phyloP scores from a whole-genome alignment of 768 basidiomycete genomes.

The Rhizopogon roseolus region DNA sequence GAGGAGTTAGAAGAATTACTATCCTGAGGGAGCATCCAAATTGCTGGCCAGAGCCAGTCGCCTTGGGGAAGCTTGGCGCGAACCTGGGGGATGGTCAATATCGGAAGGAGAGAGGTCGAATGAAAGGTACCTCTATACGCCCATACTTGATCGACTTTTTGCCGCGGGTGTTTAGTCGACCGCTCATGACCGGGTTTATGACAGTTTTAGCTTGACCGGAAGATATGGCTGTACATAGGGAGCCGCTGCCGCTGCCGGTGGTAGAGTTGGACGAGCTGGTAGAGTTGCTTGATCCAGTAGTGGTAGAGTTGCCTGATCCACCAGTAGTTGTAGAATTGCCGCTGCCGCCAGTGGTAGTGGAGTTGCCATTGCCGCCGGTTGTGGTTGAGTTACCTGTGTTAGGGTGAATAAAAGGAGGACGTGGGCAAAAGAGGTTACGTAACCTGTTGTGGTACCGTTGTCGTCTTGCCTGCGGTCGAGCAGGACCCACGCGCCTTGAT shows the following conservation, averaged over 20 bases:
- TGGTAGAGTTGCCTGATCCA: constrained; percentile 17
- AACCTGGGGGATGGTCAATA: constrained; percentile 39
- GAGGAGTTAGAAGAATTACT: constrained; percentile 13
- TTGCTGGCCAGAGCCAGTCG: constrained; percentile 33
- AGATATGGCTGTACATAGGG: constrained; percentile 43
- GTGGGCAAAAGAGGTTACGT: neutral
- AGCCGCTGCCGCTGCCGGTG: constrained; percentile 19
- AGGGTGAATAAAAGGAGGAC: neutral
- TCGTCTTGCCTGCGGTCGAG: constrained; percentile 15
- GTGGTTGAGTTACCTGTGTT: constrained; percentile 2
- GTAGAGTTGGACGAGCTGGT: constrained; percentile 7
- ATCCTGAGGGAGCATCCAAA: constrained; percentile 26
- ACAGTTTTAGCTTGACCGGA: constrained; percentile 26
- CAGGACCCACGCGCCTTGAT: constrained; percentile 21
- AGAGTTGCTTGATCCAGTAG: constrained; percentile 4
- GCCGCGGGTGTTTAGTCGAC: constrained; percentile 47
- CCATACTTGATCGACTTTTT: constrained; percentile 49
- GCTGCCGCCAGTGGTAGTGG: neutral
- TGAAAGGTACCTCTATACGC: constrained; percentile 41
- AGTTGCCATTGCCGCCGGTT: constrained; percentile 1
- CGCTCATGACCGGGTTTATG: constrained; percentile 52
- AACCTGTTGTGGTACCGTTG: constrained; percentile 31
- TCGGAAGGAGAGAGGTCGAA: no score
- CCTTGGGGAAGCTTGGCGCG: constrained; percentile 58
- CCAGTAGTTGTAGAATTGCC: constrained; percentile 11